phyloP scores from a whole-genome alignment of 441 rosid species.

The Codiaeum variegatum region DNA sequence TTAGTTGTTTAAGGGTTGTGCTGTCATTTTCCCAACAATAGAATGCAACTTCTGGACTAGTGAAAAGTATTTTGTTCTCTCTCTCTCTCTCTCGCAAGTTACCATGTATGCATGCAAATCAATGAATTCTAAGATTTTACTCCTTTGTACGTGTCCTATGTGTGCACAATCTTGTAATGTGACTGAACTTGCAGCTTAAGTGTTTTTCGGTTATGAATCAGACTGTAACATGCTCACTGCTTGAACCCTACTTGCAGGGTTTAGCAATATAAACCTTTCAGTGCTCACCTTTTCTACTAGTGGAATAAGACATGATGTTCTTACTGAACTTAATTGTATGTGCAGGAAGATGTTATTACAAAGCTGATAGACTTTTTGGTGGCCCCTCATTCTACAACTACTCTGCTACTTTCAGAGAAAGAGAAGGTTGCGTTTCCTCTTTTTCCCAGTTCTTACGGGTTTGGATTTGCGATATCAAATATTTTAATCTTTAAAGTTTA shows the following conservation, averaged over 20 bases:
- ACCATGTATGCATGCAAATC: background rate
- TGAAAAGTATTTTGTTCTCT: background rate
- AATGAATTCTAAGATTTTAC: background rate
- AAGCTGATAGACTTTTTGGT: constrained; percentile 77
- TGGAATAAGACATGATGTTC: background rate
- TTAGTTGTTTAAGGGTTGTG: background rate
- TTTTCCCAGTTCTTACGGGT: background rate
- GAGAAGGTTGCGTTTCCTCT: constrained; percentile 42
- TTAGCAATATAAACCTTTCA: background rate
- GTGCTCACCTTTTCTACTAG: background rate
- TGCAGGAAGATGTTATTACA: constrained; percentile 74
- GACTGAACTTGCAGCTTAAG: background rate
- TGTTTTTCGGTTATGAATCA: background rate
- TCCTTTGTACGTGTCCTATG: background rate
- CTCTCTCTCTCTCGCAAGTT: background rate
- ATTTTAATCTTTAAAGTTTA: constrained; percentile 13
- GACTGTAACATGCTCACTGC: background rate
- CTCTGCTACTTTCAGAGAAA: constrained; percentile 57
- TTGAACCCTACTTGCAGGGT: background rate
- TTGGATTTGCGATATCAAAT: background rate
- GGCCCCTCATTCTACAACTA: constrained; percentile 69
- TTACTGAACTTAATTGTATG: constrained; percentile 12
- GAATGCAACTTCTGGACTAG: background rate
- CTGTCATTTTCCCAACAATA: background rate
- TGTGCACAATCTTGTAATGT: background rate